A percentile compares a stretch with the other conserved stretches of the same genome.
Conservation (phyloP, 495 filamentous ascomycete species). For the Trichoderma gamsii region DNA sequence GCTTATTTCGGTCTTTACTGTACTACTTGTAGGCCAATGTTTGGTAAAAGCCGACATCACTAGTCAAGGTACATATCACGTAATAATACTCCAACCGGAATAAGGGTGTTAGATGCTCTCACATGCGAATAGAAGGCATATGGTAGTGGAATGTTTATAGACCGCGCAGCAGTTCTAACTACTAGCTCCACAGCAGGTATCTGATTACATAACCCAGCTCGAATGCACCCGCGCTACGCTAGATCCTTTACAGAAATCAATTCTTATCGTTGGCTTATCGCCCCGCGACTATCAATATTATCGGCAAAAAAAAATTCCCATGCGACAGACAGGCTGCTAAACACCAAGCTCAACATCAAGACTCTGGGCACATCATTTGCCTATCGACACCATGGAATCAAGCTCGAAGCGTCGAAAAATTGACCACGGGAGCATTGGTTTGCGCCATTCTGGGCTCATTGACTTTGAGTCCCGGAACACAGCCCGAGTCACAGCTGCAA, state of each 20-base stretch:
- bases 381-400: constrained; percentile 32
- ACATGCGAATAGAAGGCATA: too few relatives aligned
- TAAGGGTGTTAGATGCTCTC: too few relatives aligned
- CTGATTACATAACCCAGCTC: too few relatives aligned
- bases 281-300: constrained; percentile 3
- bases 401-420: constrained; percentile 47
- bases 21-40: too few relatives aligned
- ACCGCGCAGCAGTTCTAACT: too few relatives aligned
- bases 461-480: constrained; percentile 26
- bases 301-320: constrained; percentile 11
- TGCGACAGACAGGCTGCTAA: background rate
- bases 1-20: too few relatives aligned
- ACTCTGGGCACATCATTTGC: background rate
- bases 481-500: constrained; percentile 37
- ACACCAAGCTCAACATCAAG: background rate
- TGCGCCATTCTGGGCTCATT: constrained; percentile 15
- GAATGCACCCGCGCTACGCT: background rate
- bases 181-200: too few relatives aligned
- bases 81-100: too few relatives aligned
- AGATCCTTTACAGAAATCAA: background rate
- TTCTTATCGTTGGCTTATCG: constrained; percentile 8
- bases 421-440: constrained; percentile 27
- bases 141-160: too few relatives aligned
- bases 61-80: too few relatives aligned
- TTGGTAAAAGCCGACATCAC: too few relatives aligned